Evolutionary conservation across 352 stramenopile species (phyloP).

Genomic region (Phytophthora cryptogea): DNA sequence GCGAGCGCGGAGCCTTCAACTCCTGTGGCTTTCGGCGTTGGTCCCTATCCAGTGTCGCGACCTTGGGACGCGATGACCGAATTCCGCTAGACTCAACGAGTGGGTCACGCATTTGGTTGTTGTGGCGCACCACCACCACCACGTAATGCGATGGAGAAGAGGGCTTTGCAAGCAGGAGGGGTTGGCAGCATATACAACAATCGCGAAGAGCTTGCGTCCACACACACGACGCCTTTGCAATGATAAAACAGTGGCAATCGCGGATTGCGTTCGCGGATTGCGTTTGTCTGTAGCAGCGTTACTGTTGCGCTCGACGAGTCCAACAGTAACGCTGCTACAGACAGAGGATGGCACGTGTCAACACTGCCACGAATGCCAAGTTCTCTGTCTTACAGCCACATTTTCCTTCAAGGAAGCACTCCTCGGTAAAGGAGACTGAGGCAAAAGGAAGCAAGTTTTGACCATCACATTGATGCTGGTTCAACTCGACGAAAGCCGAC

Average conservation of each 20-base stretch:
- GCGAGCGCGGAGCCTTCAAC: slow-evolving; percentile 15
- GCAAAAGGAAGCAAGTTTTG: slow-evolving; percentile 7
- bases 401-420: slow-evolving; percentile 4
- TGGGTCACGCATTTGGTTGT: neutral
- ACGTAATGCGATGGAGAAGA: slow-evolving; percentile 9
- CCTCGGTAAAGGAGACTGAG: slow-evolving; percentile 2
- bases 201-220: neutral
- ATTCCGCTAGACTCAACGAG: slow-evolving; percentile 1
- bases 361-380: neutral
- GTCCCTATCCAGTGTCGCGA: neutral
- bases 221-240: neutral
- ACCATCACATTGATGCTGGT: slow-evolving; percentile 4
- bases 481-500: slow-evolving; percentile 7
- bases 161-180: slow-evolving; percentile 7
- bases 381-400: neutral
- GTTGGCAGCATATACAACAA: neutral
- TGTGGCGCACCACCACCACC: neutral
- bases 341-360: too few species aligned
- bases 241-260: neutral
- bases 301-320: neutral
- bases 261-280: too few species aligned
- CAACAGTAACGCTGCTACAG: neutral
- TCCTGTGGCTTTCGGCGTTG: neutral
- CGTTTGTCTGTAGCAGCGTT: too few species aligned
- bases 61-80: neutral